Base-by-base conservation (phyloP, 1,284 basidiomycete species). In the Ustilago esculenta region DNA sequence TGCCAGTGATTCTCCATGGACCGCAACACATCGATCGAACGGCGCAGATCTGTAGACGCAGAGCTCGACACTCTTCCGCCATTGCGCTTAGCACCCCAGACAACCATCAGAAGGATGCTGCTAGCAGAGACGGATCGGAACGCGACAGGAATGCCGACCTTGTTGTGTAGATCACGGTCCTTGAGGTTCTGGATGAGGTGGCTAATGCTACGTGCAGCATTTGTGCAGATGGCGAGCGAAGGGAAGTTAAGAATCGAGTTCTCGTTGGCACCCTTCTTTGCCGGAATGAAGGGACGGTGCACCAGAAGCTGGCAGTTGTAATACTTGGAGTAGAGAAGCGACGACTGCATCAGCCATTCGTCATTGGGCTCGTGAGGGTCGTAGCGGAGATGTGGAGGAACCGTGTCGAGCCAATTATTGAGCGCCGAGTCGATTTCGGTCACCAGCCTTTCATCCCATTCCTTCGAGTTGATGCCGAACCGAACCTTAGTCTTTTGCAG, bases 141-240 rank as follows among this genome's bases (percentile, higher is more conserved):
- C 0, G 49, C 67, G 15, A 67, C 44, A 2, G 42, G 25, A 10
- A 59, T 45, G 17, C 68, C 68, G 15, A 47, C 47, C 5, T 39
- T 15, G 20, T 43, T 48, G 25, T 71, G 51, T 23, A 77, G 34
- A 5, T 56, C 35, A 20, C 73, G 64, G 23, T 68, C 61, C 29
- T 44, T 44, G 21, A 79, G 63, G 27, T 59, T 68, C 46, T 55
- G 43, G 20, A 70, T 40, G 15, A 79, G 46, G 24, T 79, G 75
- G 39, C 70, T 70, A 21, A 67, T 70, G 45, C 69, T 74, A 21
- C 75, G 60, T 4, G 77, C 71, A 4, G 77, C 75, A 34, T 79
- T 79, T 49, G 77, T 77, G 51, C 69, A 72, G 35, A 79, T 79
- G 46, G 77, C 77, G 15, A 79, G 65, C 5, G 75, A 77, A 14